Base-by-base conservation (phyloP, 257 asterid genomes). In the Nicotiana tabacum region DNA sequence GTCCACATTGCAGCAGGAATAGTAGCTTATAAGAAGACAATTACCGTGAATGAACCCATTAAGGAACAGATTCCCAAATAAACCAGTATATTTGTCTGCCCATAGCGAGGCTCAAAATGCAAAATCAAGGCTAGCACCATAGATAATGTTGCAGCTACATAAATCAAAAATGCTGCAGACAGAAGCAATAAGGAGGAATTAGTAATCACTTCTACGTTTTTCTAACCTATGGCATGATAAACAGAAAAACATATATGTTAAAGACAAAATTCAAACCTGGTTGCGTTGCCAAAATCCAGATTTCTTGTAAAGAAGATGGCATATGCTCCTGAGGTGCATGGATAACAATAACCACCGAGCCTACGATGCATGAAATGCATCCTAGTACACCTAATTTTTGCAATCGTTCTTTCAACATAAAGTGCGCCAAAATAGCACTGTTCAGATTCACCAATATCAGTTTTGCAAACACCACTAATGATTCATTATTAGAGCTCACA, bases 11-110 rank as follows among this genome's bases (percentile, higher is more conserved):
- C 21, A 53, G 35, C 51, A 83, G 39, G 76, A 77, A 80, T 53
- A 6, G 55, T 21, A 53, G 66, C 69, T 48, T 53, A 33, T 51
- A 62, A 21, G 46, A 60, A 76, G 77, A 79, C 55, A 69, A 76
- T 43, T 88, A 92, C 96, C 93, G 96, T 92, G 62, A 92, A 89
- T 4, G 96, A 93, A 4, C 96, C 96, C 90, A 89, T 84, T 80
- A 92, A 78, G 62, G 96, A 90, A 66, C 96, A 92, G 83, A 92
- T 91, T 58, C 94, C 96, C 87, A 92, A 62, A 89, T 92, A 92
- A 74, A 92, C 86, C 56, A 92, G 77, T 83, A 91, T 84, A 78
- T 92, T 90, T 37, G 93, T 89, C 89, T 87, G 93, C 83, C 96
- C 96, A 82, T 88, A 89, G 13, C 83, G 90, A 78, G 96, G 94